phyloP scores from a whole-genome alignment of 345 rosid species.

The Hibiscus trionum region DNA sequence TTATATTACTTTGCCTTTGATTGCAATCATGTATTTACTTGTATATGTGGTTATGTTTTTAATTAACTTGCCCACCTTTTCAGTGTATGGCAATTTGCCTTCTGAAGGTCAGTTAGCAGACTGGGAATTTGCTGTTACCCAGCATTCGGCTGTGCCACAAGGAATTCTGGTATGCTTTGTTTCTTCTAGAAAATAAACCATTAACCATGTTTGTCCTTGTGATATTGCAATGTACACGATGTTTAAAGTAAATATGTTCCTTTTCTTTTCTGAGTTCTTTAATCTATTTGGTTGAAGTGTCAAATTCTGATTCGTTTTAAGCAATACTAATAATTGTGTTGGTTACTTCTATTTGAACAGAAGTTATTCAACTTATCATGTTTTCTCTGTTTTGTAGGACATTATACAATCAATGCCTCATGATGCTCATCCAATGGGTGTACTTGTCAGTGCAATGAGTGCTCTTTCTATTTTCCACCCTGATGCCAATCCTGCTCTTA shows the following conservation, averaged over 20 bases:
- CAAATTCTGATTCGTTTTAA: background rate
- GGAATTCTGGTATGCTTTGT: conserved; percentile 58
- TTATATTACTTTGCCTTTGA: background rate
- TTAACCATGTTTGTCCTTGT: background rate
- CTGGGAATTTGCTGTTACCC: conserved; percentile 92
- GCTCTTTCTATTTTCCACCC: conserved; percentile 98
- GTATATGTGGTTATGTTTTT: background rate
- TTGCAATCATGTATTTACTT: background rate
- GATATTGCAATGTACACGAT: background rate
- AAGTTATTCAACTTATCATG: background rate
- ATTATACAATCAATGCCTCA: conserved; percentile 96
- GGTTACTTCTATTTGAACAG: background rate
- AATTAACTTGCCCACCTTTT: background rate
- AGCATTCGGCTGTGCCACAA: conserved; percentile 96
- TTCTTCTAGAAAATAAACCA: background rate
- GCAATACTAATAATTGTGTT: background rate
- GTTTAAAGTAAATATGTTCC: background rate
- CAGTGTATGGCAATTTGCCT: conserved; percentile 90
- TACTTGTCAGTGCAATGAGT: conserved; percentile 92
- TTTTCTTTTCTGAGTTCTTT: background rate
- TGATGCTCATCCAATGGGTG: conserved; percentile 99
- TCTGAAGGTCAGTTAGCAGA: conserved; percentile 72
- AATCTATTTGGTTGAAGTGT: background rate
- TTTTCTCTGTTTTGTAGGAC: conserved; percentile 48
- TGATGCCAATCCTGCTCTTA: conserved; percentile 97